A percentile compares a stretch with the other conserved stretches of the same genome.
Evolutionary conservation across 2,329 filamentous ascomycete species (phyloP).

Genomic region (Epichloe amarillans): DNA sequence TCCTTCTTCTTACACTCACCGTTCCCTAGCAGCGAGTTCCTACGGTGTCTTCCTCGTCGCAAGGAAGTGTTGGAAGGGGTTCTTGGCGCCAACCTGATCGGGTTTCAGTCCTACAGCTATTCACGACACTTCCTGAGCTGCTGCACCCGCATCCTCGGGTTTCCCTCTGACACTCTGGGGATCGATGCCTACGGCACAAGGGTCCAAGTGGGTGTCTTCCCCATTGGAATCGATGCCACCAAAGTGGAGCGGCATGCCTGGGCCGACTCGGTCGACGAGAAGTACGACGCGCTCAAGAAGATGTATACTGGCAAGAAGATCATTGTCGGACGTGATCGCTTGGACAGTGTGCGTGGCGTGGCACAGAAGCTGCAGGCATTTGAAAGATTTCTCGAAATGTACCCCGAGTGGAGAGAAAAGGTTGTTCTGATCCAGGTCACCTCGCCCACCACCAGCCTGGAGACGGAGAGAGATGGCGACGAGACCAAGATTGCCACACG

Average conservation of each 20-base stretch:
- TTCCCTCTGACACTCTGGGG: conserved; percentile 70
- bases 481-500: conserved; percentile 75
- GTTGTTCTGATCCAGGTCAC: conserved; percentile 94
- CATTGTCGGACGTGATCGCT: conserved; percentile 85
- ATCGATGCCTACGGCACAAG: conserved; percentile 82
- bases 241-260: conserved; percentile 67
- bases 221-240: conserved; percentile 84
- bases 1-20: conserved; percentile 90
- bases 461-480: conserved; percentile 62
- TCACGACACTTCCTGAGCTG: conserved; percentile 90
- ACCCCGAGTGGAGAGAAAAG: conserved; percentile 83
- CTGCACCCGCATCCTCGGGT: conserved; percentile 82
- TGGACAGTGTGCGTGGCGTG: conserved; percentile 85
- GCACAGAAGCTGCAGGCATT: conserved; percentile 95
- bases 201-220: conserved; percentile 84
- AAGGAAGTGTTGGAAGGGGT: conserved; percentile 87
- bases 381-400: conserved; percentile 78
- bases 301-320: conserved; percentile 85
- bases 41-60: conserved; percentile 73
- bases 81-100: conserved; percentile 81
- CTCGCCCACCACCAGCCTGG: conserved; percentile 70
- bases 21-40: conserved; percentile 92
- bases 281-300: conserved; percentile 58
- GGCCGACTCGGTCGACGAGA: conserved; percentile 52
- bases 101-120: conserved; percentile 92